Evolutionary conservation across 352 stramenopile species (phyloP).

Genomic region (Globisporangium acanthophoron): DNA sequence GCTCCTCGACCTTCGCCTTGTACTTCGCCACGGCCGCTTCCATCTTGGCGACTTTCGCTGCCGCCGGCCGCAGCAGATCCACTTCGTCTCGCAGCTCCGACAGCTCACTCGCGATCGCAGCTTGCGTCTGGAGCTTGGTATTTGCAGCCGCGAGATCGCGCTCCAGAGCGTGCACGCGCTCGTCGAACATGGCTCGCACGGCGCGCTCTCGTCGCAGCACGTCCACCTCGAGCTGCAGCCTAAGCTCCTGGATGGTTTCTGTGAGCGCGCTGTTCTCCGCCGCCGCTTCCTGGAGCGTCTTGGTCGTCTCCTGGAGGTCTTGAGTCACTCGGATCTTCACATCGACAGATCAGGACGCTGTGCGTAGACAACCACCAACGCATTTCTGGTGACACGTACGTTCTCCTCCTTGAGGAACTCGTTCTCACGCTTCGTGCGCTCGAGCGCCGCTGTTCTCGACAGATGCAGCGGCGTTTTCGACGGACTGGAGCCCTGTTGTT

Average conservation of each 20-base stretch:
- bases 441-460: constrained; percentile 39
- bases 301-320: constrained; percentile 21
- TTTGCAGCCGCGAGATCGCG: constrained; percentile 27
- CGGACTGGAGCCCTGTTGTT: background rate
- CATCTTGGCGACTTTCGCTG: constrained; percentile 40
- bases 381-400: constrained; percentile 16
- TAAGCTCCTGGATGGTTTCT: constrained; percentile 27
- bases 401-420: constrained; percentile 59
- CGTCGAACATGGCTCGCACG: constrained; percentile 42
- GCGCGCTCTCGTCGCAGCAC: constrained; percentile 50
- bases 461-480: constrained; percentile 28
- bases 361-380: background rate
- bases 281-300: constrained; percentile 19
- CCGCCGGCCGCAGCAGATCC: constrained; percentile 52
- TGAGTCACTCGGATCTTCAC: constrained; percentile 31
- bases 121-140: constrained; percentile 29
- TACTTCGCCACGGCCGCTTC: constrained; percentile 54
- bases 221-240: constrained; percentile 41
- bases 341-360: background rate
- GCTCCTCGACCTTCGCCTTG: constrained; percentile 62
- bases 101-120: constrained; percentile 28
- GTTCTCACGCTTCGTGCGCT: constrained; percentile 43
- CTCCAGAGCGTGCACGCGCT: constrained; percentile 44
- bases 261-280: constrained; percentile 25
- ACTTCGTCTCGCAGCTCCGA: constrained; percentile 51